These are phyloP conservation scores for Coccomyxa sp. DNA, from an alignment of 139 green algal species.

Conservation along the genomic window DNA sequence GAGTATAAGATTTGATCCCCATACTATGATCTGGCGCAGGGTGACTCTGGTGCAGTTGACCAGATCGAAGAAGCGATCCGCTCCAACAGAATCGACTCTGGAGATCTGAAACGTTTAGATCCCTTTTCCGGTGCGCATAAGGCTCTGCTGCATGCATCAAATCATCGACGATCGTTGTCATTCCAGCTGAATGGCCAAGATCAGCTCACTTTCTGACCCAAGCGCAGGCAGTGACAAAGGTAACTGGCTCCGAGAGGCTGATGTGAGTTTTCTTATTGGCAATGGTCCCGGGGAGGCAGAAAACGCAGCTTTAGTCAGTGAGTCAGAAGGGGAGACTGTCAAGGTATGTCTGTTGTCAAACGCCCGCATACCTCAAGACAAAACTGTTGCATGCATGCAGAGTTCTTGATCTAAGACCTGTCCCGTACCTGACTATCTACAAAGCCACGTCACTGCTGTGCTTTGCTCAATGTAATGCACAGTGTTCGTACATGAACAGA, in stretches of 20 bases:
- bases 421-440: too few relatives aligned
- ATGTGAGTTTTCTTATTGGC: constrained; percentile 65
- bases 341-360: constrained; percentile 8
- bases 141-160: neutral
- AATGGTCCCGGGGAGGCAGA: constrained; percentile 21
- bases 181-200: neutral
- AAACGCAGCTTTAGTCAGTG: neutral
- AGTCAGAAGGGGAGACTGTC: constrained; percentile 19
- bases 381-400: too few relatives aligned
- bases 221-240: constrained; percentile 12
- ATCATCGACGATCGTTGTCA: neutral
- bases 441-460: too few relatives aligned
- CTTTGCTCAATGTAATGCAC: neutral
- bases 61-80: neutral
- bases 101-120: constrained; percentile 11
- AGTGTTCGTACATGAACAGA: neutral
- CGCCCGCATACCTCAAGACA: neutral
- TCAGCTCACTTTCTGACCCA: neutral
- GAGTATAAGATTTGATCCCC: too few relatives aligned
- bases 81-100: neutral
- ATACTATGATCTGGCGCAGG: too few relatives aligned
- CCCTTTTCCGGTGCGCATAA: neutral
- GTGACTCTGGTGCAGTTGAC: too few relatives aligned
- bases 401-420: too few relatives aligned
- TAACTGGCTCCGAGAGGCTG: constrained; percentile 58